Conservation (phyloP, 768 basidiomycete genomes). For the Leccinum boreale region DNA sequence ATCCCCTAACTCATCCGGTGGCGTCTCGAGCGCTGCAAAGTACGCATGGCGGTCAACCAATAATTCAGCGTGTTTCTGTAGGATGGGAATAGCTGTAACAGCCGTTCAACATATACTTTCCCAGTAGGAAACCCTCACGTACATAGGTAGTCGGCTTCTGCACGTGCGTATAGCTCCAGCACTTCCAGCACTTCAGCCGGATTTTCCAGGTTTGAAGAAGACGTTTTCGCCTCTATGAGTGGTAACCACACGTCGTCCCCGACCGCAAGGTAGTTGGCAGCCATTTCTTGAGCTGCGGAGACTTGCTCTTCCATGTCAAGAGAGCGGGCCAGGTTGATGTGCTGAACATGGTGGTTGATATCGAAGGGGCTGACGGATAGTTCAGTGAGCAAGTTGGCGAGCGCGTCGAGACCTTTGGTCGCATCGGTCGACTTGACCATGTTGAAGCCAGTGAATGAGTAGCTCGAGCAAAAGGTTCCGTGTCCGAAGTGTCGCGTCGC, state of each 20-base stretch:
- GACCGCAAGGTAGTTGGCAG: slow-evolving; percentile 57
- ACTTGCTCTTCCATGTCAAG: slow-evolving; percentile 58
- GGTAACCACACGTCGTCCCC: slow-evolving; percentile 75
- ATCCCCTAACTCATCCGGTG: slow-evolving; percentile 52
- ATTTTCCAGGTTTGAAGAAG: slow-evolving; percentile 49
- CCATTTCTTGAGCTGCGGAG: slow-evolving; percentile 61
- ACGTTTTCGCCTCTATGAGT: slow-evolving; percentile 53
- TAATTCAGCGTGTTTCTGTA: slow-evolving; percentile 67
- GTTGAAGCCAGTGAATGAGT: not conserved
- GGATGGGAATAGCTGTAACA: slow-evolving; percentile 65
- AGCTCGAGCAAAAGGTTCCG: not conserved
- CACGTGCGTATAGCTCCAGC: slow-evolving; percentile 58
- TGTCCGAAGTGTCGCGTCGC: not conserved
- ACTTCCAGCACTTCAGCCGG: slow-evolving; percentile 51
- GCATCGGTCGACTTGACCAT: slow-evolving; percentile 49
- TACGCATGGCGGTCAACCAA: slow-evolving; percentile 40
- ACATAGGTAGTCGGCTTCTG: slow-evolving; percentile 81
- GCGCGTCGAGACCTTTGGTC: slow-evolving; percentile 55
- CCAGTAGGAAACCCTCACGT: slow-evolving; percentile 31
- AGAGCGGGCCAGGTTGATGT: slow-evolving; percentile 59
- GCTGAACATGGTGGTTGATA: slow-evolving; percentile 60
- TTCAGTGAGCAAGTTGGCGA: slow-evolving; percentile 55
- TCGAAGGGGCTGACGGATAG: slow-evolving; percentile 61
- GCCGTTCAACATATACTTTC: slow-evolving; percentile 17
- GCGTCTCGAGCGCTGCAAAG: slow-evolving; percentile 33